Base-by-base conservation (phyloP, 2,329 filamentous ascomycete genomes). In the Colletotrichum sp. region DNA sequence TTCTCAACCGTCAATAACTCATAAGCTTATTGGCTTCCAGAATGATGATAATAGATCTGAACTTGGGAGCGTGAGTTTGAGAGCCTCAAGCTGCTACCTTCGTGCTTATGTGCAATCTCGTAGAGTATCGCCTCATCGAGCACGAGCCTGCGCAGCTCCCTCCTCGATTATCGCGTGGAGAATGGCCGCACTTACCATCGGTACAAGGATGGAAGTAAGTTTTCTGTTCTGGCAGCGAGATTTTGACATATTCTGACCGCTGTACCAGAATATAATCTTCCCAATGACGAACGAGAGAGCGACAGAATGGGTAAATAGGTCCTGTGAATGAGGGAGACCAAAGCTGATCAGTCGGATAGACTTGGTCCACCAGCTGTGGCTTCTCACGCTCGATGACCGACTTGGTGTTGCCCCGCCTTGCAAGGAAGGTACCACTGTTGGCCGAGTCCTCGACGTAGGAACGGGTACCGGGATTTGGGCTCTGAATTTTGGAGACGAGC, bases 291-390 rank as follows among this genome's bases (percentile, higher is more conserved):
- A 7, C 3, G 44, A 7, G 44, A 49, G 44, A 49, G 44, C 44
- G 44, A 44, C 18, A 18, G 39, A 3, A 44, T 44, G 39, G 39
- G 39, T 44, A 44, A 44, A n/a, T n/a, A 0, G 8, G 39, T 44
- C 18, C 18, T 10, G 2, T 44, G 39, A n/a, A 44, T 3, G 1
- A n/a, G 18, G 5, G 4, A 44, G 16, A 44, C 8, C 0, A 1
- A n/a, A n/a, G 39, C 39, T 44, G 3, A 44, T 0, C 6, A 44
- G 1, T 18, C 0, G 16, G 3, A 44, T 18, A 44, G 39, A 44
- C 1, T 3, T 44, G 1, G 44, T 49, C 6, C 44, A 52, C n/a
- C 44, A 52, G n/a, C 2, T 52, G n/a, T 52, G 44, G 44, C 44
- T 52, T 52, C 44, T 52, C 44, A 52, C 44, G 3, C 44, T 52